Conservation (phyloP, 805 yeast genomes). For the Candida oleophila region DNA sequence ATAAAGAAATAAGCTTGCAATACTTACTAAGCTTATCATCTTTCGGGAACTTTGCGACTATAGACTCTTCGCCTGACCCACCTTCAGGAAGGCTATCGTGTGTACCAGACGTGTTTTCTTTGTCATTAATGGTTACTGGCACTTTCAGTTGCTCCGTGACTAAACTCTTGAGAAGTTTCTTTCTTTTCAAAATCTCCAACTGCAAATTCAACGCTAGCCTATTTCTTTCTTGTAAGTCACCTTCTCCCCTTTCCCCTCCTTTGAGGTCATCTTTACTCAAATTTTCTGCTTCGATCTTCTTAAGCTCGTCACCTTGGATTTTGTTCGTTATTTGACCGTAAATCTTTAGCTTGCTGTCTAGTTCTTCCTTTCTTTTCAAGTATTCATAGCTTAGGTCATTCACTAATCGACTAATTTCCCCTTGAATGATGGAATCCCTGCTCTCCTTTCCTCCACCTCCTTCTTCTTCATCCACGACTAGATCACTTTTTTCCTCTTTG, state of each 20-base stretch:
- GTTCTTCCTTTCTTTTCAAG: slow-evolving; percentile 30
- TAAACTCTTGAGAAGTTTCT: slow-evolving; percentile 15
- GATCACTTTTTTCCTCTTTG: slow-evolving; percentile 3
- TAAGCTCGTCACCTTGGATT: slow-evolving; percentile 8
- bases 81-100: background rate
- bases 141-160: slow-evolving; percentile 20
- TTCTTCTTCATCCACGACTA: slow-evolving; percentile 4
- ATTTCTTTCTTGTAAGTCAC: slow-evolving; percentile 11
- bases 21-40: slow-evolving; percentile 38
- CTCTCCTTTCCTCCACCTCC: slow-evolving; percentile 2
- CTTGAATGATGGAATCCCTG: slow-evolving; percentile 37
- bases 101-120: slow-evolving; percentile 13
- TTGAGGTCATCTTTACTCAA: background rate
- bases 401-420: slow-evolving; percentile 37
- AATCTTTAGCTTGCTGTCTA: slow-evolving; percentile 12
- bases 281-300: slow-evolving; percentile 3
- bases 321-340: slow-evolving; percentile 13
- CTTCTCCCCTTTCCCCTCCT: background rate
- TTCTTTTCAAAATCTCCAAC: slow-evolving; percentile 22
- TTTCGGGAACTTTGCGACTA: slow-evolving; percentile 23
- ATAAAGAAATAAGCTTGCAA: slow-evolving; percentile 38
- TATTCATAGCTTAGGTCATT: slow-evolving; percentile 39
- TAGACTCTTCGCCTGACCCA: slow-evolving; percentile 9
- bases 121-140: slow-evolving; percentile 16
- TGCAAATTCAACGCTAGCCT: slow-evolving; percentile 26